Percentiles rank a stretch among this genome's conserved stretches.
phyloP scores from a whole-genome alignment of 768 basidiomycete genomes.

The Leccinum fibrillosum region DNA sequence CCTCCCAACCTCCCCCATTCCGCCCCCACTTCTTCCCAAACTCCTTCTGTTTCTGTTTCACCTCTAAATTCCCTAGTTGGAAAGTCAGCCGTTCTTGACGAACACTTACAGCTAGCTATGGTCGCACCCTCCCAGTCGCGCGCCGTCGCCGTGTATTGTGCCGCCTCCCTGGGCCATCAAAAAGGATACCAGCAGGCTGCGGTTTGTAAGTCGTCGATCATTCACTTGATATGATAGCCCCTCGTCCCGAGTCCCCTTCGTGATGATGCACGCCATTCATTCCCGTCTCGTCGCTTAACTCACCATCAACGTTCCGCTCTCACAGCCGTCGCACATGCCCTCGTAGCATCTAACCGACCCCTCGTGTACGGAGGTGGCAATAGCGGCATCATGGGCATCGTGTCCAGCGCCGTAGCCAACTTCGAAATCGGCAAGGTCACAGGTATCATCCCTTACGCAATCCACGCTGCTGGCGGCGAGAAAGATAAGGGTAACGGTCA shows the following conservation, averaged over 20 bases:
- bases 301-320: constrained; percentile 1
- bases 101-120: constrained; percentile 22
- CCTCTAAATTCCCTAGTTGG: neutral
- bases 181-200: constrained; percentile 67
- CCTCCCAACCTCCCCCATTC: constrained; percentile 6
- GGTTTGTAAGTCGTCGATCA: constrained; percentile 47
- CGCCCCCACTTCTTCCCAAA: neutral
- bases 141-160: constrained; percentile 83
- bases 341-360: constrained; percentile 56
- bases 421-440: constrained; percentile 63
- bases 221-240: neutral
- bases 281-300: neutral
- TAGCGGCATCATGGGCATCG: constrained; percentile 82
- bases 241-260: neutral
- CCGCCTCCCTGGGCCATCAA: constrained; percentile 63
- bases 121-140: constrained; percentile 30
- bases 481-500: constrained; percentile 40
- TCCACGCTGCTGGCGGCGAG: constrained; percentile 65
- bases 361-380: constrained; percentile 88
- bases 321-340: constrained; percentile 69
- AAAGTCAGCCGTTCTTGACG: neutral
- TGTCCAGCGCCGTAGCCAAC: constrained; percentile 63
- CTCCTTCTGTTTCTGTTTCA: neutral
- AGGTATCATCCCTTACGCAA: constrained; percentile 77
- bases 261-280: neutral